Evolutionary conservation across 2,329 filamentous ascomycete species (phyloP).

Genomic region (Beauveria caledonica): DNA sequence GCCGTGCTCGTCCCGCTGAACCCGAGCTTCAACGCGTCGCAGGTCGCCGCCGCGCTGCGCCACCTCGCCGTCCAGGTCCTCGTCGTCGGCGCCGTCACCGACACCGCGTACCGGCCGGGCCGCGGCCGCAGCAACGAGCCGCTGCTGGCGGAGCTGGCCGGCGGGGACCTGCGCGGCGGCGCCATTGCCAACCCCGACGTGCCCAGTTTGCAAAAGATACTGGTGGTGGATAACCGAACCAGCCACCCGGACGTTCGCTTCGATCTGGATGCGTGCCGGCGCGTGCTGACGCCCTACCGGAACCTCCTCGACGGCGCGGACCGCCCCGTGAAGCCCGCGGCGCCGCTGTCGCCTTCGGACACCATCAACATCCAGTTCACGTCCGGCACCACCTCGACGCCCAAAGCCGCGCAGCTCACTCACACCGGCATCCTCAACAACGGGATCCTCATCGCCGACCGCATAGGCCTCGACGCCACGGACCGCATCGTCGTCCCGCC

Average conservation of each 20-base stretch:
- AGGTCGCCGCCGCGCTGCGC: conserved; percentile 68
- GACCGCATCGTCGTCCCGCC: conserved; percentile 82
- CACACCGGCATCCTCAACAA: conserved; percentile 91
- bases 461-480: conserved; percentile 68
- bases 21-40: conserved; percentile 72
- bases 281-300: conserved; percentile 38
- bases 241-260: conserved; percentile 38
- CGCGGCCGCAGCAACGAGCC: conserved; percentile 44
- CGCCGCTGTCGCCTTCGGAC: conserved; percentile 51
- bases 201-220: conserved; percentile 60
- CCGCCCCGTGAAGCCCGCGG: conserved; percentile 32
- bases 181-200: conserved; percentile 39
- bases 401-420: conserved; percentile 84
- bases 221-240: conserved; percentile 70
- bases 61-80: conserved; percentile 69
- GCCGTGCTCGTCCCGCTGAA: conserved; percentile 90
- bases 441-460: conserved; percentile 70
- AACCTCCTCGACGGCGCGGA: conserved; percentile 29
- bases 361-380: conserved; percentile 96
- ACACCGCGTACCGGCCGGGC: conserved; percentile 59
- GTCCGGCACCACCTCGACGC: conserved; percentile 82
- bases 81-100: conserved; percentile 80
- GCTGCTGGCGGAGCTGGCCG: conserved; percentile 34
- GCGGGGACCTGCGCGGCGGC: conserved; percentile 31
- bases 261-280: conserved; percentile 29